These are phyloP conservation scores for Penicillium waksmanii DNA, from an alignment of 495 filamentous ascomycete species.

Conservation along the genomic window DNA sequence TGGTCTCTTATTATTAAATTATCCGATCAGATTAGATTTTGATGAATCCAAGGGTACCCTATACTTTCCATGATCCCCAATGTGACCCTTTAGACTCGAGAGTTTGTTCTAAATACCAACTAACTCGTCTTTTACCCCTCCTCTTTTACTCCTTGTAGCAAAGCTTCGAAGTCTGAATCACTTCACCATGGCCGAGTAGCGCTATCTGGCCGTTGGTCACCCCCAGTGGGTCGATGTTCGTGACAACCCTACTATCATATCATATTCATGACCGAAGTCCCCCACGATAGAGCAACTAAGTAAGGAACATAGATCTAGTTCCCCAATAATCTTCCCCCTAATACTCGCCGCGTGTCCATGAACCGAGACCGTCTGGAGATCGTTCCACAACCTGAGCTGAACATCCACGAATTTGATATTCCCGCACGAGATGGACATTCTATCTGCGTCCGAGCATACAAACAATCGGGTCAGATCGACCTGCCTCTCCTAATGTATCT, in stretches of 20 bases:
- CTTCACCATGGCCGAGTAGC: conserved; percentile 19
- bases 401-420: conserved; percentile 22
- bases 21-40: conserved; percentile 7
- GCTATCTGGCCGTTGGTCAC: conserved; percentile 17
- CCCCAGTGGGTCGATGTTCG: conserved; percentile 21
- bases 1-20: conserved; percentile 2
- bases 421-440: conserved; percentile 19
- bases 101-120: not conserved
- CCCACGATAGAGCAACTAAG: not conserved
- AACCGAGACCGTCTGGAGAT: conserved; percentile 18
- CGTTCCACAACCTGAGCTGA: conserved; percentile 14
- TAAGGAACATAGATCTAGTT: not conserved
- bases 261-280: not conserved
- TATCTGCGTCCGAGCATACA: conserved; percentile 19
- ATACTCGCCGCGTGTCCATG: not conserved
- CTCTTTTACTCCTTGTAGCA: not conserved
- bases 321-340: conserved; percentile 1
- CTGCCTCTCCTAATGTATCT: conserved; percentile 25
- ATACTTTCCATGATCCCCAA: no score
- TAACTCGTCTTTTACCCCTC: not conserved
- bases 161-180: not conserved
- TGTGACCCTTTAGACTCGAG: not conserved
- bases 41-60: no score
- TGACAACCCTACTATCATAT: not conserved
- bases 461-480: conserved; percentile 3